phyloP scores from a whole-genome alignment of 768 basidiomycete genomes.

The Tricholoma sp. region DNA sequence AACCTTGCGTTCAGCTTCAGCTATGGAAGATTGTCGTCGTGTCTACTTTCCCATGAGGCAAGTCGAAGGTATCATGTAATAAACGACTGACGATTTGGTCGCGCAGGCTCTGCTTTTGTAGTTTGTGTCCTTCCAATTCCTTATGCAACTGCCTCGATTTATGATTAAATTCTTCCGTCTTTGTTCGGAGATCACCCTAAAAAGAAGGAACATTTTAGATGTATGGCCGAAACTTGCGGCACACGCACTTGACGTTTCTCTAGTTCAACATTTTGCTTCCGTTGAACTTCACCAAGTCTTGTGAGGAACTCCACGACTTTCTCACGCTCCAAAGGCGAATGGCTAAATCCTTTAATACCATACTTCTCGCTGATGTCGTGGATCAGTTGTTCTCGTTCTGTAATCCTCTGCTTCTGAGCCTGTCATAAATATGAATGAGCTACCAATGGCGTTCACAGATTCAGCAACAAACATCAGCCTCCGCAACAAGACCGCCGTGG shows the following conservation, averaged over 20 bases:
- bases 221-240: background rate
- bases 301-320: slow-evolving; percentile 72
- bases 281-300: slow-evolving; percentile 56
- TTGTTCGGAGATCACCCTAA: slow-evolving; percentile 49
- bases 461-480: slow-evolving; percentile 53
- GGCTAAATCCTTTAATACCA: slow-evolving; percentile 69
- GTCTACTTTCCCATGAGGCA: slow-evolving; percentile 24
- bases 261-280: slow-evolving; percentile 55
- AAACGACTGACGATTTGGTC: slow-evolving; percentile 49
- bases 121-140: slow-evolving; percentile 47
- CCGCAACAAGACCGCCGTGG: slow-evolving; percentile 66
- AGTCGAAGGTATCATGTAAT: background rate
- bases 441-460: background rate
- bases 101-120: slow-evolving; percentile 46
- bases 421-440: slow-evolving; percentile 22
- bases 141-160: slow-evolving; percentile 53
- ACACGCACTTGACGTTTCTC: slow-evolving; percentile 60
- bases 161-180: slow-evolving; percentile 61
- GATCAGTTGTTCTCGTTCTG: slow-evolving; percentile 69
- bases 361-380: slow-evolving; percentile 62
- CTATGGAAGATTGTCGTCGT: slow-evolving; percentile 49
- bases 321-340: slow-evolving; percentile 62
- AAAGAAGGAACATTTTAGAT: background rate
- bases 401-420: slow-evolving; percentile 69
- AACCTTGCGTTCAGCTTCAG: slow-evolving; percentile 47